Conservation (phyloP, 805 yeast genomes). For the Wickerhamiella dianesei region DNA sequence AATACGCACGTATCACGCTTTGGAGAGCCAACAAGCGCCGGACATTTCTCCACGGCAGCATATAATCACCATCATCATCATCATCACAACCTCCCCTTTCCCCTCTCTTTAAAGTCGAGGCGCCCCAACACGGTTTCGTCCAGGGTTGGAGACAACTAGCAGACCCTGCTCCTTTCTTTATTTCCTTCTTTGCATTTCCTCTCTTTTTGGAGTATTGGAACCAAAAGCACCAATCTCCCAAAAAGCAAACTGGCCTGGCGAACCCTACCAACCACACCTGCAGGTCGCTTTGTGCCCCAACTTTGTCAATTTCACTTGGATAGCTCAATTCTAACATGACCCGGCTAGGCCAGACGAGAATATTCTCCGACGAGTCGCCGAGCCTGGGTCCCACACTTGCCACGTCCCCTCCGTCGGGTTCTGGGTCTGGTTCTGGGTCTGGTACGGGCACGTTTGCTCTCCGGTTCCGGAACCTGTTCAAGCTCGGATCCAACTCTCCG, state of each 20-base stretch:
- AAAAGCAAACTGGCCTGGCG: too few relatives aligned
- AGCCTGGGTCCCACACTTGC: background rate
- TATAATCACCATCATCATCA: background rate
- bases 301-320: background rate
- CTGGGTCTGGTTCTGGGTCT: background rate
- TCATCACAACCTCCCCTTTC: background rate
- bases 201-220: too few relatives aligned
- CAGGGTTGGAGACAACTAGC: background rate
- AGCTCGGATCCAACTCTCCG: background rate
- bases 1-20: background rate
- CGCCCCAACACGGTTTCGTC: background rate
- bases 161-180: background rate
- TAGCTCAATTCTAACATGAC: background rate
- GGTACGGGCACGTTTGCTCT: constrained; percentile 2
- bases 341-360: background rate
- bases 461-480: constrained; percentile 9
- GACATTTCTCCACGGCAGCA: background rate
- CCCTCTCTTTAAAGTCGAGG: background rate
- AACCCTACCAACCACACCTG: too few relatives aligned
- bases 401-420: background rate
- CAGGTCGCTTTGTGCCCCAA: too few relatives aligned
- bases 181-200: background rate
- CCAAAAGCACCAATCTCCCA: too few relatives aligned
- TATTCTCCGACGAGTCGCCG: background rate
- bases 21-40: background rate